Base-by-base conservation (phyloP, 179 eudicot genomes). In the Silene coronaria region DNA sequence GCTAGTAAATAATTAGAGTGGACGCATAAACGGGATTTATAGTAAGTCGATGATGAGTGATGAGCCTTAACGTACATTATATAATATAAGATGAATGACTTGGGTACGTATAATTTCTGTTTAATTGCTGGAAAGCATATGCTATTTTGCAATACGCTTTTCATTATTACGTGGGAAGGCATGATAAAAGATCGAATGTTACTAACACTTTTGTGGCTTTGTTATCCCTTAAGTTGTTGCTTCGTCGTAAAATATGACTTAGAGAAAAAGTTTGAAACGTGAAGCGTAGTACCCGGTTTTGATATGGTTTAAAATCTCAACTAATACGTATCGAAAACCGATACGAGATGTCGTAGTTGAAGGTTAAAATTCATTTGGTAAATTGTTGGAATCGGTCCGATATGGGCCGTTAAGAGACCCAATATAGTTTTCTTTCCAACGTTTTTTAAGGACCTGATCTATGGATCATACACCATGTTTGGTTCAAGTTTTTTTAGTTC, bases 91-190 rank as follows among this genome's bases (percentile, higher is more conserved):
- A 5, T 28, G 11, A 21, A 64, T 28, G 68, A n/a, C 5, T 62
- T 64, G 22, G 42, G 21, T 38, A 66, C 0, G 17, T 30, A n/a
- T 13, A n/a, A 38, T 38, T 38, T 38, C 45, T 76, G 27, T 51
- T 17, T 51, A 51, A 51, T 16, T 51, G 57, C 42, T 58, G 68
- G 75, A 78, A 78, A 59, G 81, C 77, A 26, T 51, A 6, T 55
- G 46, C 10, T 24, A 45, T 14, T 67, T n/a, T 55, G 46, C 5
- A n/a, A 45, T 14, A 21, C 6, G 21, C 12, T 45, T 69, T 24
- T 57, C 13, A 58, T 28, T 67, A 9, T 38, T 38, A 38, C 45
- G 73, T 38, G 69, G 67, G 46, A 42, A 72, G 22, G 77, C 72
- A 45, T 78, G 32, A 72, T 13, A 36, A 77, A 63, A 38, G 30